These are phyloP conservation scores for Paramyrothecium roridum DNA, from an alignment of 2,329 filamentous ascomycete species.

Conservation along the genomic window DNA sequence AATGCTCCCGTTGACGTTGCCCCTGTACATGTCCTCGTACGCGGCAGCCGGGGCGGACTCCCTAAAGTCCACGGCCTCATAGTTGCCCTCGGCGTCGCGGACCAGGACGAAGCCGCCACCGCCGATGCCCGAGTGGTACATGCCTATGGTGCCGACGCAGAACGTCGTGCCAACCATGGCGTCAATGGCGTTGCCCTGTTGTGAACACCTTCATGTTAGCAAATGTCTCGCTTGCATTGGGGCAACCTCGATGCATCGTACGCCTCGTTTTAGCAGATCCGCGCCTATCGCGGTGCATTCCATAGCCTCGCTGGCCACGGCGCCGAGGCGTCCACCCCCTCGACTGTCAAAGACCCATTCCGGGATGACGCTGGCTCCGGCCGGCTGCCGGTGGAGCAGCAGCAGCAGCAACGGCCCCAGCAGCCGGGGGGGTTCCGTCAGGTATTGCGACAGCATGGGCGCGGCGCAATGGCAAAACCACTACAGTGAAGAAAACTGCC, in stretches of 20 bases:
- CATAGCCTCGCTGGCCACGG: constrained; percentile 66
- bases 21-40: constrained; percentile 79
- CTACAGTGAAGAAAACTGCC: not conserved
- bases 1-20: constrained; percentile 64
- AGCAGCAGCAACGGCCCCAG: not conserved
- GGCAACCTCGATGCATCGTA: constrained; percentile 23
- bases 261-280: constrained; percentile 53
- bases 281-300: constrained; percentile 69
- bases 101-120: constrained; percentile 91
- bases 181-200: constrained; percentile 71
- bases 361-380: constrained; percentile 5
- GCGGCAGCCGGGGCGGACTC: constrained; percentile 84
- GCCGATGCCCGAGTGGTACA: constrained; percentile 80
- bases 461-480: not conserved
- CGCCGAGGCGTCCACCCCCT: constrained; percentile 41
- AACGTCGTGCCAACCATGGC: constrained; percentile 71
- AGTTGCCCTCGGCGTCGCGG: constrained; percentile 67
- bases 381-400: constrained; percentile 5
- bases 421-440: too few species aligned
- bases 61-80: constrained; percentile 86
- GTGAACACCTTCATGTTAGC: not conserved
- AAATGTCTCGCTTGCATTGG: too few species aligned
- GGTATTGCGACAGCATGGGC: too few species aligned
- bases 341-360: constrained; percentile 9
- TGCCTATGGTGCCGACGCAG: constrained; percentile 71